phyloP scores from a whole-genome alignment of 1,139 yeast species.

The Taphrina sp. region DNA sequence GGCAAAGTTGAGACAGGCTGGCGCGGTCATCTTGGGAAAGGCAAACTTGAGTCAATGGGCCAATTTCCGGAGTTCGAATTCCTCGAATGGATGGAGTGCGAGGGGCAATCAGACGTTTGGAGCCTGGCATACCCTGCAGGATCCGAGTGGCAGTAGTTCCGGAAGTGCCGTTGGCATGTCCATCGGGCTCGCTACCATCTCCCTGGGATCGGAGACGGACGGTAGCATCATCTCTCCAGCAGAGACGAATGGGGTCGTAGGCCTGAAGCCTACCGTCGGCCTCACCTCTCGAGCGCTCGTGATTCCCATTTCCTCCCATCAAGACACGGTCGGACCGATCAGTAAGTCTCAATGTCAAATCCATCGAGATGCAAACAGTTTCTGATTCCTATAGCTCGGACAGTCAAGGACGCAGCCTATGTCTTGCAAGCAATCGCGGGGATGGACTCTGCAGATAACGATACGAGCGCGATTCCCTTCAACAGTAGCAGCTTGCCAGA shows the following conservation, averaged over 20 bases:
- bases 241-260: constrained; percentile 84
- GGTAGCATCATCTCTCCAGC: constrained; percentile 98
- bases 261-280: constrained; percentile 90
- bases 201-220: constrained; percentile 97
- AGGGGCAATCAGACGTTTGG: not conserved
- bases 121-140: not conserved
- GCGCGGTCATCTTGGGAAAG: constrained; percentile 21
- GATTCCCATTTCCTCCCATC: constrained; percentile 94
- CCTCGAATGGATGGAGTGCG: constrained; percentile 12
- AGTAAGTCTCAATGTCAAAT: not conserved
- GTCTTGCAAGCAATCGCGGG: constrained; percentile 6
- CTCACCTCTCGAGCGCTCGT: constrained; percentile 81
- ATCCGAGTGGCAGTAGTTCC: constrained; percentile 85
- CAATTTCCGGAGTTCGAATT: not conserved
- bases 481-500: not conserved
- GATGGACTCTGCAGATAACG: not conserved
- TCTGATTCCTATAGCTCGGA: constrained; percentile 5
- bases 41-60: constrained; percentile 9
- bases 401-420: constrained; percentile 8
- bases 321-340: constrained; percentile 51
- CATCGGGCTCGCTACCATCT: constrained; percentile 79
- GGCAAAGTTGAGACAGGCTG: constrained; percentile 4
- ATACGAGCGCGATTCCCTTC: not conserved
- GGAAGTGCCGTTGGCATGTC: constrained; percentile 94
- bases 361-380: too few relatives aligned